phyloP scores from a whole-genome alignment of 2,329 filamentous ascomycete species.

The Monascus ruber region DNA sequence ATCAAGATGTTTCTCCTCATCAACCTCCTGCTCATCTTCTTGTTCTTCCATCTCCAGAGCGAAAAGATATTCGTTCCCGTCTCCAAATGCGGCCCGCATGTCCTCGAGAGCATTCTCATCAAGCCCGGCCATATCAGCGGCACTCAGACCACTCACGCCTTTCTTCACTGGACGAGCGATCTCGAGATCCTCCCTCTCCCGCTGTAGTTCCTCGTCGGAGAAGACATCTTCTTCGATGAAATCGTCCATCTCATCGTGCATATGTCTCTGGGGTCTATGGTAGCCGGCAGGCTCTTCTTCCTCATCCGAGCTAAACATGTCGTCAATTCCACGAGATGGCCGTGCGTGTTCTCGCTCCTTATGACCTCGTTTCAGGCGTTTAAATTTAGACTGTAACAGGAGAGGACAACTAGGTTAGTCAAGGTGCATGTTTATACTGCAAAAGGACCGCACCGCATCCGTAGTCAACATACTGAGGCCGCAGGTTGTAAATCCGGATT shows the following conservation, averaged over 20 bases:
- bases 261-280: slow-evolving; percentile 42
- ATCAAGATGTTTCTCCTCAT: slow-evolving; percentile 74
- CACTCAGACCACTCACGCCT: slow-evolving; percentile 53
- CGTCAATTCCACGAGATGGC: slow-evolving; percentile 63
- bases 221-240: slow-evolving; percentile 97
- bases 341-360: slow-evolving; percentile 49
- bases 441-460: too few relatives aligned
- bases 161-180: slow-evolving; percentile 69
- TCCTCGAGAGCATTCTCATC: slow-evolving; percentile 91
- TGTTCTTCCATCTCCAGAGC: slow-evolving; percentile 81
- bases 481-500: slow-evolving; percentile 55
- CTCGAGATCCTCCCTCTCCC: slow-evolving; percentile 73
- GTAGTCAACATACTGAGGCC: too few relatives aligned
- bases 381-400: slow-evolving; percentile 68
- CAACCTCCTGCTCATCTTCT: slow-evolving; percentile 63
- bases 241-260: slow-evolving; percentile 74
- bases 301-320: slow-evolving; percentile 94
- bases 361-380: slow-evolving; percentile 86
- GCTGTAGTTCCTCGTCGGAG: slow-evolving; percentile 67
- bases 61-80: slow-evolving; percentile 93
- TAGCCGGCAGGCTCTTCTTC: slow-evolving; percentile 54
- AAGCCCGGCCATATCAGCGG: slow-evolving; percentile 70
- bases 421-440: background rate
- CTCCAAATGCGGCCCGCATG: slow-evolving; percentile 91
- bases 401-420: slow-evolving; percentile 3